These are phyloP conservation scores for Penicillium angulare DNA, from an alignment of 495 filamentous ascomycete species.

Conservation along the genomic window DNA sequence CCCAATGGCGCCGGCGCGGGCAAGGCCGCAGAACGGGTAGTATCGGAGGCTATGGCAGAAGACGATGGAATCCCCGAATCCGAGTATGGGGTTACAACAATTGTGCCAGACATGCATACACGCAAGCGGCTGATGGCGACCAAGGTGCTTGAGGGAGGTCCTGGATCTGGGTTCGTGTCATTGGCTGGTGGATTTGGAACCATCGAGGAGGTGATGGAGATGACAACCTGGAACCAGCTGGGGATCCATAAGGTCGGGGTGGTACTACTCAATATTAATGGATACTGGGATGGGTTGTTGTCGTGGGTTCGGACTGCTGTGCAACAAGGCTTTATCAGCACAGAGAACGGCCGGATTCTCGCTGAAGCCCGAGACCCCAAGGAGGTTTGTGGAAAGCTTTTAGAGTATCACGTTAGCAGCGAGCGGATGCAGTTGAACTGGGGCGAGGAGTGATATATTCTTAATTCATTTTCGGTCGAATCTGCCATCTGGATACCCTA, in stretches of 20 bases:
- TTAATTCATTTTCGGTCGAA: background rate
- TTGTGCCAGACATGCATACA: constrained; percentile 93
- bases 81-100: constrained; percentile 77
- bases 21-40: constrained; percentile 39
- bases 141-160: constrained; percentile 76
- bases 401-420: constrained; percentile 70
- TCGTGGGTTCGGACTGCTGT: constrained; percentile 80
- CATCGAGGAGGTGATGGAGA: constrained; percentile 94
- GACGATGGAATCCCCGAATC: constrained; percentile 58
- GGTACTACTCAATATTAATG: constrained; percentile 79
- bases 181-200: constrained; percentile 91
- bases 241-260: constrained; percentile 86
- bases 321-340: constrained; percentile 68
- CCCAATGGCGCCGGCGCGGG: constrained; percentile 15
- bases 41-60: constrained; percentile 25
- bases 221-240: constrained; percentile 95
- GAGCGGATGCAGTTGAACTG: constrained; percentile 79
- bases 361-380: constrained; percentile 69
- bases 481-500: too few species aligned
- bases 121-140: constrained; percentile 89
- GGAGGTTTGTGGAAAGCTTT: constrained; percentile 67
- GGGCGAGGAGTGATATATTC: constrained; percentile 56
- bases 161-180: constrained; percentile 85
- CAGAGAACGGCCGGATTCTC: constrained; percentile 68
- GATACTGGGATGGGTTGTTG: constrained; percentile 86